Evolutionary conservation across 768 basidiomycete genomes (phyloP), one percentile per base, ranked within the genome.

Genomic region (Naematelia aurantialba): DNA sequence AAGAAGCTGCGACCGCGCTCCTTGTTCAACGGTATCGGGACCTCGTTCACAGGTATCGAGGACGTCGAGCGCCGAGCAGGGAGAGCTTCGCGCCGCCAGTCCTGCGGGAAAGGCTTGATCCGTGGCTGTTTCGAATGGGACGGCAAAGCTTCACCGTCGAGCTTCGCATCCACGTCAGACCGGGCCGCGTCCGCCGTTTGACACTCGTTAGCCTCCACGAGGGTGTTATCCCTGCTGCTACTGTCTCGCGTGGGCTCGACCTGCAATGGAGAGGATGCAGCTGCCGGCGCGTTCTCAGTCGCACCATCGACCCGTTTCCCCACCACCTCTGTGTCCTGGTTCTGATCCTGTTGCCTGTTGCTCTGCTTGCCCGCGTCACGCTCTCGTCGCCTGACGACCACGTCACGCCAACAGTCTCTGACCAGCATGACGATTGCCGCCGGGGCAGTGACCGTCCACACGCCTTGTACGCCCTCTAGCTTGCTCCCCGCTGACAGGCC

Each of bases 361-460:
- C 49, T 46, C 48, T 58, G 55, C 42, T 42, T 39, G 29, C 19
- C 39, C 13, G 25, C 50, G n/a, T 60, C 54, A 42, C 30, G 45
- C 51, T 24, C 57, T 45, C 55, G 55, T 50, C 55, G 46, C 14
- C 52, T 22, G 14, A 25, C 42, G 19, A 19, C n/a, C 52, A 60
- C 29, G 62, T 80, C 79, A 42, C 70, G 62, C 49, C 62, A 83
- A 45, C 78, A 52, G 69, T 97, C 91, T 49, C 86, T 84, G 4
- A 82, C 31, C 34, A 92, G 81, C 76, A 91, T 91, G 54, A 83
- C 73, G 0, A 81, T 72, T 0, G 89, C 91, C 48, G 90, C 90
- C 0, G 93, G 90, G 11, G 90, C 81, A 2, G 84, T 88, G 48
- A 94, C 87, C 1, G 70, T 72, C 75, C 75, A 76, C 3, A 76